Evolutionary conservation across 73 alveolate species (phyloP).

Genomic region (Paramecium tetraurelia): DNA sequence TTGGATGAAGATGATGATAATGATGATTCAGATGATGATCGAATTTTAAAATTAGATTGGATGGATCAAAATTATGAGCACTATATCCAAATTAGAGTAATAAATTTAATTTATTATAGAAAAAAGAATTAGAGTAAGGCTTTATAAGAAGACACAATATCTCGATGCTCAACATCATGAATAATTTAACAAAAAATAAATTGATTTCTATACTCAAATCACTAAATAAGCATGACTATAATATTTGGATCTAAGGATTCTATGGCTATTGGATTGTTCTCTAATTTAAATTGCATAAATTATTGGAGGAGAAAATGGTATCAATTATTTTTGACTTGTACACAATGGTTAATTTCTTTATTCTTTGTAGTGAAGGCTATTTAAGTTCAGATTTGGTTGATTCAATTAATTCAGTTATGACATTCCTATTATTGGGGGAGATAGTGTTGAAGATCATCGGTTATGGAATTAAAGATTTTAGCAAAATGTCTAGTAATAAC

Average conservation of each 20-base stretch:
- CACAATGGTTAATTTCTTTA: background rate
- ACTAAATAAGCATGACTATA: background rate
- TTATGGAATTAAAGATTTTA: background rate
- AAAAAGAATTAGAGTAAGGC: background rate
- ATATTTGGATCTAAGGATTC: background rate
- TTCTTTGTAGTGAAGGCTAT: background rate
- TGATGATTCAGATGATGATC: background rate
- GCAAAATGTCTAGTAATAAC: background rate
- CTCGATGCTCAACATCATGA: background rate
- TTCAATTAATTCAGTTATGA: background rate
- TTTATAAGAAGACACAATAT: background rate
- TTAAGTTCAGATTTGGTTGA: background rate
- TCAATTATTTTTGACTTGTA: background rate
- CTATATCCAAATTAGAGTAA: background rate
- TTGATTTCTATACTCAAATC: background rate
- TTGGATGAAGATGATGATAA: background rate
- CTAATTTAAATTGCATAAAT: background rate
- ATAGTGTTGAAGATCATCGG: background rate
- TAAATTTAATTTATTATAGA: background rate
- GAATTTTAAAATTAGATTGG: background rate
- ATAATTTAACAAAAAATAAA: background rate
- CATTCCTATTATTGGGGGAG: constrained; percentile 27
- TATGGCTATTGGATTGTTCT: background rate
- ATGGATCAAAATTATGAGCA: background rate
- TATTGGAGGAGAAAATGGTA: background rate